phyloP scores from a whole-genome alignment of 148 eudicot genomes.

The Oxyria digyna region DNA sequence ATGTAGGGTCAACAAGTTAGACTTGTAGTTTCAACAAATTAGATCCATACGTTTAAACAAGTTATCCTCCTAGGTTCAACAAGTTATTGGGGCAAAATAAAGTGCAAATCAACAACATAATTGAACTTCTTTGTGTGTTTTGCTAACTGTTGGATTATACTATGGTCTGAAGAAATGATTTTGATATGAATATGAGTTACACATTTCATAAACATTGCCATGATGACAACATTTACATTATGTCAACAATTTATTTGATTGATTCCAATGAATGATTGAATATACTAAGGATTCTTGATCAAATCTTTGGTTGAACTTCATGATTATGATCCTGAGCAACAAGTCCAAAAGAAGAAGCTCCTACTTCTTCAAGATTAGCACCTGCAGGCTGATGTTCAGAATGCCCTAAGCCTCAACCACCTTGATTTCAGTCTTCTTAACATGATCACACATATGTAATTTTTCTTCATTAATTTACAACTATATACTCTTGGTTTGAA shows the following conservation, averaged over 20 bases:
- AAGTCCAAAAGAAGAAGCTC: not conserved
- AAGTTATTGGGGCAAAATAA: no score
- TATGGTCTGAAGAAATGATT: not conserved
- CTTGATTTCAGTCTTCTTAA: not conserved
- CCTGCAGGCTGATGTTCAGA: not conserved
- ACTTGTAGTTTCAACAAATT: no score
- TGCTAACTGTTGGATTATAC: not conserved
- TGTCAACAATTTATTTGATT: not conserved
- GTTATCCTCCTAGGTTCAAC: no score
- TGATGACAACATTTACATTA: not conserved
- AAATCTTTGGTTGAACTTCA: no score
- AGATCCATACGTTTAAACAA: no score
- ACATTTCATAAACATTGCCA: no score
- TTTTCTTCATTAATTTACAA: no score
- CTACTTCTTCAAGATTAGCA: not conserved
- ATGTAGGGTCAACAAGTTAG: no score
- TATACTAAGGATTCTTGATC: not conserved
- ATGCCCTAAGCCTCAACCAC: not conserved
- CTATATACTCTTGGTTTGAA: no score
- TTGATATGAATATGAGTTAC: not conserved
- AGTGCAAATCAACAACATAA: no score
- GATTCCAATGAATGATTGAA: not conserved
- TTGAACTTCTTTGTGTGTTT: not conserved
- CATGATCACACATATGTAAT: constrained; percentile 2
- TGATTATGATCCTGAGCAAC: not conserved